A percentile compares a stretch with the other conserved stretches of the same genome.
Evolutionary conservation across 1,139 yeast species (phyloP).

Genomic region (Zhuliangozyma blackwelliae): DNA sequence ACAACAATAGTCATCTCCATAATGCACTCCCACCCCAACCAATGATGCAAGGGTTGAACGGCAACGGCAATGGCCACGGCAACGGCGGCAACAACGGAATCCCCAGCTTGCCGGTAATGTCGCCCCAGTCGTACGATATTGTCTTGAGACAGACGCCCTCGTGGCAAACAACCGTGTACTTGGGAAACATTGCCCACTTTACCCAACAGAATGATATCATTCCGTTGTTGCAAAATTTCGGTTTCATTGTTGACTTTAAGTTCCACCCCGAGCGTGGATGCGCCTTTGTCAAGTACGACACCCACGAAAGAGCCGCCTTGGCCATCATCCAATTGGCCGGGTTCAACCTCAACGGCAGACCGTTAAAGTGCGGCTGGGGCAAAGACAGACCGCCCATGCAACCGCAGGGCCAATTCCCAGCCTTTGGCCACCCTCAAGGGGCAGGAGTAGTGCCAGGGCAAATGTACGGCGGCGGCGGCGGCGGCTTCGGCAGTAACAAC

Average conservation of each 20-base stretch:
- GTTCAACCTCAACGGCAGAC: slow-evolving; percentile 71
- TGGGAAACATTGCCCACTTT: slow-evolving; percentile 79
- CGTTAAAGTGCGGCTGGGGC: slow-evolving; percentile 87
- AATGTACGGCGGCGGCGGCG: slow-evolving; percentile 20
- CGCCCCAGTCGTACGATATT: slow-evolving; percentile 61
- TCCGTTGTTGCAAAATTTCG: slow-evolving; percentile 76
- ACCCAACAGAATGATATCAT: slow-evolving; percentile 70
- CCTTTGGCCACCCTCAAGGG: slow-evolving; percentile 17
- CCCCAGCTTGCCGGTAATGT: slow-evolving; percentile 25
- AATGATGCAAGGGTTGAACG: background rate
- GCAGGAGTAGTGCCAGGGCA: slow-evolving; percentile 20
- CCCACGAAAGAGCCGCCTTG: slow-evolving; percentile 84
- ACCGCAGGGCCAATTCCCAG: slow-evolving; percentile 26
- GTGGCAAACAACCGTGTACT: slow-evolving; percentile 85
- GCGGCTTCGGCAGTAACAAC: too few relatives aligned
- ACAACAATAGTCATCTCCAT: background rate
- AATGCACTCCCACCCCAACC: background rate
- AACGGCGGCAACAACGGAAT: slow-evolving; percentile 6
- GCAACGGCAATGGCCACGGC: slow-evolving; percentile 1
- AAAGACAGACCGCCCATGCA: slow-evolving; percentile 48
- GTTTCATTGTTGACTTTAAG: slow-evolving; percentile 76
- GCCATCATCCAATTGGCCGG: slow-evolving; percentile 82
- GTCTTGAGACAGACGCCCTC: slow-evolving; percentile 74
- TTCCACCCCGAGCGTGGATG: slow-evolving; percentile 79
- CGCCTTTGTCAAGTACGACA: slow-evolving; percentile 81